phyloP scores from a whole-genome alignment of 2,329 filamentous ascomycete genomes.

The Fusarium sororula region DNA sequence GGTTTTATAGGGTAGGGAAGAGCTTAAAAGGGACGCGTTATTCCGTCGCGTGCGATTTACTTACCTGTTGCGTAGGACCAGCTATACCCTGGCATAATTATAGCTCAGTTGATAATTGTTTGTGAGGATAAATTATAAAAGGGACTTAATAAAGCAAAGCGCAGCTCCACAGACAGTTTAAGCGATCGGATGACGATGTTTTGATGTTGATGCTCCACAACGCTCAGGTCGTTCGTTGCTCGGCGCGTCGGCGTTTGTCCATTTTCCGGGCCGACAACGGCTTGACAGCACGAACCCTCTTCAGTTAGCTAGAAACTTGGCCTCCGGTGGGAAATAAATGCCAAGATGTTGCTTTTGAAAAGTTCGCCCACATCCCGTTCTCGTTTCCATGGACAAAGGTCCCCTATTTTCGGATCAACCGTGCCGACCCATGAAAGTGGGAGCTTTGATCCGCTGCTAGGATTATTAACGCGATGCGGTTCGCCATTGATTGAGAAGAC shows the following conservation, averaged over 20 bases:
- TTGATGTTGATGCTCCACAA: fast-evolving
- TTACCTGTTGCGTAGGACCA: neutral
- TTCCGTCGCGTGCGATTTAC: neutral
- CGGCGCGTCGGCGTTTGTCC: no score
- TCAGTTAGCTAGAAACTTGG: fast-evolving
- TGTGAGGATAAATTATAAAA: no score
- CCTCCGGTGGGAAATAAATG: neutral
- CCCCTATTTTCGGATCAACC: neutral
- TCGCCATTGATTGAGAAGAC: no score
- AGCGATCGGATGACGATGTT: neutral
- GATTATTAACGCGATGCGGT: neutral
- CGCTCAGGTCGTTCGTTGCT: neutral
- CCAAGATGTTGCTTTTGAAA: neutral
- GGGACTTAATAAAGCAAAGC: fast-evolving
- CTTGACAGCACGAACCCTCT: fast-evolving
- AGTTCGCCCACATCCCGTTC: neutral
- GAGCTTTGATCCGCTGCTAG: fast-evolving
- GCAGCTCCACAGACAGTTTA: fast-evolving
- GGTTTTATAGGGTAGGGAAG: neutral
- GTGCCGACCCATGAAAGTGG: neutral
- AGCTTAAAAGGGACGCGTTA: neutral
- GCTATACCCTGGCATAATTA: neutral
- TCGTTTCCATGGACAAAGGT: neutral
- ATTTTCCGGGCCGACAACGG: neutral
- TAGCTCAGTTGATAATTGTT: neutral